phyloP scores from a whole-genome alignment of 371 early-diverging fungal species.

The Circinella umbellata region DNA sequence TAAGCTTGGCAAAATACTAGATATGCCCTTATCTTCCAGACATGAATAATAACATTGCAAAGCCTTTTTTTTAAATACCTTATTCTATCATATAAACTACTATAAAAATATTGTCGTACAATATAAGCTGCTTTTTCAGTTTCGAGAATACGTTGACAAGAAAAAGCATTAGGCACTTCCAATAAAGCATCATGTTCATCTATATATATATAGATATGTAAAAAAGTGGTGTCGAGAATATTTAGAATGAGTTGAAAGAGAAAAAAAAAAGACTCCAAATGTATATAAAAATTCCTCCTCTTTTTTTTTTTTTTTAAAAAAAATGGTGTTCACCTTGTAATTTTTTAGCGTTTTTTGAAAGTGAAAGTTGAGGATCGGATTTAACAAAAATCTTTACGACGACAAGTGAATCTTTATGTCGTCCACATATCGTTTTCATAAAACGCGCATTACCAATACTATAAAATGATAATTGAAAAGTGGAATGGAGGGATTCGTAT shows the following conservation, averaged over 20 bases:
- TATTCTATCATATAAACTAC: conserved; percentile 93
- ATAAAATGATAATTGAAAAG: neutral
- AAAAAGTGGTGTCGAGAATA: too few relatives aligned
- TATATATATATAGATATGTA: conserved; percentile 26
- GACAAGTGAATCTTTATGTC: conserved; percentile 75
- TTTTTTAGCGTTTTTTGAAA: conserved; percentile 60
- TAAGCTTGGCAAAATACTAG: too few relatives aligned
- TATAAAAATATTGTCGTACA: conserved; percentile 85
- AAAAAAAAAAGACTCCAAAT: too few relatives aligned
- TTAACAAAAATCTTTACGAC: conserved; percentile 94
- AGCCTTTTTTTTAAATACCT: conserved; percentile 54
- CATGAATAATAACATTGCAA: neutral
- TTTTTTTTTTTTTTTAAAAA: neutral
- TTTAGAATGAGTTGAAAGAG: too few relatives aligned
- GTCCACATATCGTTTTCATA: conserved; percentile 90
- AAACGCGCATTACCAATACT: conserved; percentile 91
- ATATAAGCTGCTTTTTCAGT: conserved; percentile 90
- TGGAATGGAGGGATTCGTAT: too few relatives aligned
- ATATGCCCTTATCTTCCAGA: too few relatives aligned
- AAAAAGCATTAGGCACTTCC: conserved; percentile 78
- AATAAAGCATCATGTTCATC: conserved; percentile 70
- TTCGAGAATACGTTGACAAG: conserved; percentile 82
- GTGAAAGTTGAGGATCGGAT: conserved; percentile 71
- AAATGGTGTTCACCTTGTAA: conserved; percentile 55
- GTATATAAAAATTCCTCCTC: too few relatives aligned